Conservation (phyloP, 176 grass and related monocot genomes). For the Oryza meridionalis region DNA sequence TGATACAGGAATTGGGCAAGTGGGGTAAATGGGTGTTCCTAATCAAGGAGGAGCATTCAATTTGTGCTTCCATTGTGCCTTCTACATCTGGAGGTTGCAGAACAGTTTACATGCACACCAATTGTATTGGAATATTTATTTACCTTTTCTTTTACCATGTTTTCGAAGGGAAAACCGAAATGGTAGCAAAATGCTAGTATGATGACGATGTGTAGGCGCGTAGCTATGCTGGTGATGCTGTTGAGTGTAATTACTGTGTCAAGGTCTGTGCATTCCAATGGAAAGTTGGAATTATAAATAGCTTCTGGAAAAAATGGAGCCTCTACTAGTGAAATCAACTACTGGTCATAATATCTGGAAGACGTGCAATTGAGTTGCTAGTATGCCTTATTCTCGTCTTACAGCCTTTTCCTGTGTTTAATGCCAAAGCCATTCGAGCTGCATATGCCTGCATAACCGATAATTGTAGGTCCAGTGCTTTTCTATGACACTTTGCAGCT, state of each 20-base stretch:
- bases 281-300: slow-evolving; percentile 7
- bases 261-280: neutral
- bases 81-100: slow-evolving; percentile 15
- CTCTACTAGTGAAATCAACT: slow-evolving; percentile 15
- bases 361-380: neutral
- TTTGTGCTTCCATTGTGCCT: neutral
- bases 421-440: neutral
- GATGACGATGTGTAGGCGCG: neutral
- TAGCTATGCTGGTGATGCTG: neutral
- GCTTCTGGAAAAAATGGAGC: slow-evolving; percentile 4
- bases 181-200: neutral
- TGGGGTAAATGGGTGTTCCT: neutral
- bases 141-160: neutral
- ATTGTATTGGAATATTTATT: slow-evolving; percentile 9
- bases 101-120: neutral
- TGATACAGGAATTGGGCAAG: slow-evolving; percentile 12
- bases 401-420: neutral
- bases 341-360: neutral
- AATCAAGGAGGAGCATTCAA: neutral
- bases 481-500: neutral
- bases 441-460: neutral
- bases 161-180: slow-evolving; percentile 1
- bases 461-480: neutral
- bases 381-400: neutral
- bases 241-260: neutral